phyloP scores from a whole-genome alignment of 805 yeast genomes.

The Saccharomycopsis guyanensis region DNA sequence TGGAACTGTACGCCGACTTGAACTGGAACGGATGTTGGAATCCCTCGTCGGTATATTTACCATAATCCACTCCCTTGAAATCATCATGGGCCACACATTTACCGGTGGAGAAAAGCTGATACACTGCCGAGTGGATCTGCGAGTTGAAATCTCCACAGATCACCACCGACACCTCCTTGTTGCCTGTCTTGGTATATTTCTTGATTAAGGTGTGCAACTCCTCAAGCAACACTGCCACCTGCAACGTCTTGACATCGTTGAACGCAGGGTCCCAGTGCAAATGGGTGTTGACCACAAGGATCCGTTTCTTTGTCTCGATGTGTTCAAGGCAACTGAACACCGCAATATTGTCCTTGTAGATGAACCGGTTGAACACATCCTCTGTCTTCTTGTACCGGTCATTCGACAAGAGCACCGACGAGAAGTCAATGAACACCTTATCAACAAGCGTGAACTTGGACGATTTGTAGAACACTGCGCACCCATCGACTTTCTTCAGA shows the following conservation, averaged over 20 bases:
- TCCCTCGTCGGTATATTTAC: conserved; percentile 83
- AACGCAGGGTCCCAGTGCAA: conserved; percentile 97
- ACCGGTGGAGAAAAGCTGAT: conserved; percentile 80
- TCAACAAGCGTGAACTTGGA: conserved; percentile 63
- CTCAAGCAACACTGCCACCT: conserved; percentile 85
- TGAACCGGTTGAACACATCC: conserved; percentile 91
- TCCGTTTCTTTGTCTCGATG: conserved; percentile 56
- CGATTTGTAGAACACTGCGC: conserved; percentile 84
- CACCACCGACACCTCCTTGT: conserved; percentile 46
- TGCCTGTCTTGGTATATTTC: conserved; percentile 33
- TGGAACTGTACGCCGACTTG: conserved; percentile 74
- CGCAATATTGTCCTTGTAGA: conserved; percentile 93
- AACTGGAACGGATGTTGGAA: conserved; percentile 74
- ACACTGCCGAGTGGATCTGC: conserved; percentile 79
- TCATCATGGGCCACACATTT: conserved; percentile 72
- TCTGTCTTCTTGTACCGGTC: conserved; percentile 88
- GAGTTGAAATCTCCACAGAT: conserved; percentile 97
- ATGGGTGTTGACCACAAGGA: conserved; percentile 83
- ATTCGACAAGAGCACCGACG: conserved; percentile 68
- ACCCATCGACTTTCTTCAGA: conserved; percentile 91
- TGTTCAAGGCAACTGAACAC: conserved; percentile 70
- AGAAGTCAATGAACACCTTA: conserved; percentile 73
- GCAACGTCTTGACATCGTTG: conserved; percentile 93
- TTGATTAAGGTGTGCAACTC: conserved; percentile 67
- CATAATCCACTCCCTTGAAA: conserved; percentile 81